These are phyloP conservation scores for Bolboschoenus planiculmis DNA, from an alignment of 176 grass and related monocot genomes.

Conservation along the genomic window DNA sequence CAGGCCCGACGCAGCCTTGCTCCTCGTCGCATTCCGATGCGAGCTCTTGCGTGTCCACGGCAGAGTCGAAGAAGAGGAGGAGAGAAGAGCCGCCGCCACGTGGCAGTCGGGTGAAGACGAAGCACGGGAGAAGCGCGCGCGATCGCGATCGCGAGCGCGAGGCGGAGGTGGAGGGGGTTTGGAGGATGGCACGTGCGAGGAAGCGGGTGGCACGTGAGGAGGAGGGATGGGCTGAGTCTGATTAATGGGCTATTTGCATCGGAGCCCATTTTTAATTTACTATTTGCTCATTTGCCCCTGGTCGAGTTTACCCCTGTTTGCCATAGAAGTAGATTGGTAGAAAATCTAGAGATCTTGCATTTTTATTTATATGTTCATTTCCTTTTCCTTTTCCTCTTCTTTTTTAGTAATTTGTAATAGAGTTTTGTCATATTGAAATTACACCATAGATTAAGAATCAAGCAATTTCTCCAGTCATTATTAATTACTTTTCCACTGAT, in stretches of 20 bases:
- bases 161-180: constrained; percentile 24
- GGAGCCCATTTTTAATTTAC: background rate
- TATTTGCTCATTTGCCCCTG: background rate
- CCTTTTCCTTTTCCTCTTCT: constrained; percentile 20
- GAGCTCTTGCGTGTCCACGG: constrained; percentile 39
- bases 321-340: background rate
- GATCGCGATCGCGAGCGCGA: too few relatives aligned
- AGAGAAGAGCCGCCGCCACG: background rate
- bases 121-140: background rate
- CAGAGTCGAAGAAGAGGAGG: constrained; percentile 28
- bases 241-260: background rate
- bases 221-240: constrained; percentile 62
- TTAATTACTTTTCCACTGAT: too few relatives aligned
- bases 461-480: background rate
- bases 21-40: constrained; percentile 18
- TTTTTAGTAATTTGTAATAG: background rate
- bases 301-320: background rate
- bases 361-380: constrained; percentile 4
- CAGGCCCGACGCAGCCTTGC: background rate
- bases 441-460: background rate
- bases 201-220: constrained; percentile 13
- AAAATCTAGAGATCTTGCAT: background rate
- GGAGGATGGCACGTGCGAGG: constrained; percentile 25
- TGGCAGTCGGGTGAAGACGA: background rate
- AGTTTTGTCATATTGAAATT: background rate